phyloP scores from a whole-genome alignment of 495 filamentous ascomycete genomes.

The Letharia columbiana region DNA sequence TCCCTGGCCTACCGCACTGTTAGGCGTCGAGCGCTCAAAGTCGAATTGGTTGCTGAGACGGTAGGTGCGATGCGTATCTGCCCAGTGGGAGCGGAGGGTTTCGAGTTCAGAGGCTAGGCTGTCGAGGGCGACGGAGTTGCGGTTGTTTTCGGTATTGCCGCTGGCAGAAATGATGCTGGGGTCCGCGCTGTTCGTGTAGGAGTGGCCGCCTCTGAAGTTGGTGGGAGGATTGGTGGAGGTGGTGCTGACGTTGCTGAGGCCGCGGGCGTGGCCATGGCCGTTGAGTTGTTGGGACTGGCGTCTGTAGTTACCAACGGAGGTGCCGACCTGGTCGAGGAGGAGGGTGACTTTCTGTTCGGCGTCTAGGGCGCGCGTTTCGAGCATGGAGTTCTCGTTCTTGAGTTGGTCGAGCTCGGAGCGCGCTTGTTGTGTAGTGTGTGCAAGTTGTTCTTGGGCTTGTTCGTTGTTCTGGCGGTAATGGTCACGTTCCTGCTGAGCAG shows the following conservation, averaged over 20 bases:
- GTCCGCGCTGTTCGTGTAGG: conserved; percentile 30
- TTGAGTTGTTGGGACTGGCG: conserved; percentile 57
- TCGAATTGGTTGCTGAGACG: conserved; percentile 80
- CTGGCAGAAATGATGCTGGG: conserved; percentile 26
- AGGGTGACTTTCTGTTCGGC: conserved; percentile 89
- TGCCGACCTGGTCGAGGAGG: conserved; percentile 87
- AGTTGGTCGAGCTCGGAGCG: conserved; percentile 68
- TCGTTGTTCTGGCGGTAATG: conserved; percentile 47
- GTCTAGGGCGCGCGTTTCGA: conserved; percentile 76
- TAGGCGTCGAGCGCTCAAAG: conserved; percentile 60
- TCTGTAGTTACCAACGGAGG: conserved; percentile 88
- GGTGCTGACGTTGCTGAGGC: conserved; percentile 32
- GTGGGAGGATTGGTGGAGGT: conserved; percentile 26
- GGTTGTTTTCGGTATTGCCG: conserved; percentile 45
- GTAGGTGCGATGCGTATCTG: conserved; percentile 90
- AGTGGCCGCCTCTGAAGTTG: conserved; percentile 16
- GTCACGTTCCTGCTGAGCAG: conserved; percentile 59
- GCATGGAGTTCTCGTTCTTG: conserved; percentile 65
- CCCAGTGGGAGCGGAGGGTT: conserved; percentile 81
- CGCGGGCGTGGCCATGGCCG: conserved; percentile 26
- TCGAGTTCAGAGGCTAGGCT: conserved; percentile 88
- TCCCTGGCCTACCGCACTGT: conserved; percentile 38
- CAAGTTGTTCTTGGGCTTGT: conserved; percentile 50
- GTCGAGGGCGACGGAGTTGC: conserved; percentile 81
- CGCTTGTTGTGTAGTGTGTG: conserved; percentile 45